Evolutionary conservation across 176 grass and related monocot species (phyloP).

Genomic region (Aegilops umbellulata): DNA sequence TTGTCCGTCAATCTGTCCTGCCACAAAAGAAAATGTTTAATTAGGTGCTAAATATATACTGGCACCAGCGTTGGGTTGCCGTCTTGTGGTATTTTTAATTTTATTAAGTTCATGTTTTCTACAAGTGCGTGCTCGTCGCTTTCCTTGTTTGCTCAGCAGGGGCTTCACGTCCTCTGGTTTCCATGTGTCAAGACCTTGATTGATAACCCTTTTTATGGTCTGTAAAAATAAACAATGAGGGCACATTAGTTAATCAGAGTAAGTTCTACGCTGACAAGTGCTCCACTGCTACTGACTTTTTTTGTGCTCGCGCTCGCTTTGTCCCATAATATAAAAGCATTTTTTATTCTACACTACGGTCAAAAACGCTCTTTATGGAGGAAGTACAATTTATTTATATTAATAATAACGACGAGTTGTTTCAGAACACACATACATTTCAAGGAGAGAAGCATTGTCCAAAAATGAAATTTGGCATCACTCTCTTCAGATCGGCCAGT

Average conservation of each 20-base stretch:
- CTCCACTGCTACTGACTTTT: too few species aligned
- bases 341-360: too few species aligned
- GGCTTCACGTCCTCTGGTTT: conserved; percentile 18
- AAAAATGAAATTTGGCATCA: not conserved
- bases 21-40: not conserved
- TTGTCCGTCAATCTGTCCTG: conserved; percentile 7
- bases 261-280: not conserved
- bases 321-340: too few species aligned
- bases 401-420: not conserved
- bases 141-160: conserved; percentile 10
- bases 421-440: not conserved
- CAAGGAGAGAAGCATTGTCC: not conserved
- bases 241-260: not conserved
- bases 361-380: too few species aligned
- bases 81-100: conserved; percentile 18
- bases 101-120: not conserved
- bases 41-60: not conserved
- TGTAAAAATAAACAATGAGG: not conserved
- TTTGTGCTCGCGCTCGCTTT: too few species aligned
- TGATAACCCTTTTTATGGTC: not conserved
- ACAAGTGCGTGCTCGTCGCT: not conserved
- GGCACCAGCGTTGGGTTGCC: conserved; percentile 30
- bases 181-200: conserved; percentile 16
- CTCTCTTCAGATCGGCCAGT: not conserved
- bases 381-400: not conserved